Evolutionary conservation across 2,329 filamentous ascomycete genomes (phyloP).

Genomic region (Massarina eburnea): DNA sequence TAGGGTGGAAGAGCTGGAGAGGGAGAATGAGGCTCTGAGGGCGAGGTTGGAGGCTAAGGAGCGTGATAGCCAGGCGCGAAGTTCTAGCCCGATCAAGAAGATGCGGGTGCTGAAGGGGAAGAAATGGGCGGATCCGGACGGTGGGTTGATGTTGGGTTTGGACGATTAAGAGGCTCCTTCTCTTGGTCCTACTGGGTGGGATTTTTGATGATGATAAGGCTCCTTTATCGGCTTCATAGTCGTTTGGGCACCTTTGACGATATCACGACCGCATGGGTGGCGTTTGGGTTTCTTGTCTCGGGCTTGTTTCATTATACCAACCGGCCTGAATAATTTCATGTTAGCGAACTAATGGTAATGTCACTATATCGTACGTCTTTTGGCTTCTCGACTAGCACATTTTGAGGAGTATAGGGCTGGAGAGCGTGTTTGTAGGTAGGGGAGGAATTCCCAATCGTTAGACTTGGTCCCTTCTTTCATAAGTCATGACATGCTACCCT

Average conservation of each 20-base stretch:
- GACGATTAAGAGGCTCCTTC: conserved; percentile 9
- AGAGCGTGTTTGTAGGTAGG: too few species aligned
- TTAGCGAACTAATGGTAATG: not conserved
- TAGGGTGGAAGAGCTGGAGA: conserved; percentile 44
- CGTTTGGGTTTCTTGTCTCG: conserved; percentile 1
- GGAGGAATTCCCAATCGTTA: conserved; percentile 38
- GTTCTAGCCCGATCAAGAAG: conserved; percentile 51
- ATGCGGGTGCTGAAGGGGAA: conserved; percentile 53
- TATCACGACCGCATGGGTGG: conserved; percentile 6
- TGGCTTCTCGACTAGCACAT: not conserved
- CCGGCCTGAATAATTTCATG: not conserved
- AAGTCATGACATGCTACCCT: conserved; percentile 33
- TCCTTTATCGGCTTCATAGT: too few species aligned
- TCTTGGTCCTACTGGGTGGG: not conserved
- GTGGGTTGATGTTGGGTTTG: conserved; percentile 15
- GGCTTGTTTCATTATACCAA: not conserved
- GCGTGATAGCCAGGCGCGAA: conserved; percentile 40
- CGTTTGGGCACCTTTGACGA: too few species aligned
- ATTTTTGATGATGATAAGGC: not conserved
- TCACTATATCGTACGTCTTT: not conserved
- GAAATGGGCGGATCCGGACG: conserved; percentile 48
- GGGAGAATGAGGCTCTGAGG: conserved; percentile 46
- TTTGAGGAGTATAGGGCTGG: not conserved
- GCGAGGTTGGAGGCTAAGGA: conserved; percentile 44
- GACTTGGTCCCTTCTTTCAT: conserved; percentile 39